Evolutionary conservation across 805 yeast species (phyloP).

Genomic region (Myxozyma melibiosi): DNA sequence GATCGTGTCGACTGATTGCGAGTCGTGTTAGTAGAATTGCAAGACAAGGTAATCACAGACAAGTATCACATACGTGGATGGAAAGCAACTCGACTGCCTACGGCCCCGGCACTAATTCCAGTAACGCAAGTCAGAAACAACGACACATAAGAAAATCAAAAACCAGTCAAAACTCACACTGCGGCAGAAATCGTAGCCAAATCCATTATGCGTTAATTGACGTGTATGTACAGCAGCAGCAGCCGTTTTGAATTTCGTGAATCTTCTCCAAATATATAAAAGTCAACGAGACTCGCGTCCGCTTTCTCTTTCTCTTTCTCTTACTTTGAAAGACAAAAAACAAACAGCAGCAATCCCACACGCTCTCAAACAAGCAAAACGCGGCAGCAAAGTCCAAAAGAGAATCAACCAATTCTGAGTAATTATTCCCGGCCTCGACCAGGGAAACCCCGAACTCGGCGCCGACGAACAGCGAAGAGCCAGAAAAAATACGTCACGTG

Average conservation of each 20-base stretch:
- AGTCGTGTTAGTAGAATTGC: neutral
- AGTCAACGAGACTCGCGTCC: no score
- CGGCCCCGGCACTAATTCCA: conserved; percentile 41
- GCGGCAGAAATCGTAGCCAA: conserved; percentile 45
- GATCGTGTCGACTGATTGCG: conserved; percentile 44
- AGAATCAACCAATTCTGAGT: no score
- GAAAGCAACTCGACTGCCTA: conserved; percentile 45
- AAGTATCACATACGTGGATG: conserved; percentile 42
- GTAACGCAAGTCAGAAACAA: neutral
- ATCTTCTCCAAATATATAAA: no score
- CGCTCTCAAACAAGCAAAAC: neutral
- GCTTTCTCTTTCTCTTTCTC: neutral
- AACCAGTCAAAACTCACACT: conserved; percentile 37
- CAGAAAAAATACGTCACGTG: no score
- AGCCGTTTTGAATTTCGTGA: no score
- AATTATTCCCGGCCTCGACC: no score
- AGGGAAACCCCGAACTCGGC: no score
- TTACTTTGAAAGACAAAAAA: neutral
- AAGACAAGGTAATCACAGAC: neutral
- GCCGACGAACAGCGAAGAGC: no score
- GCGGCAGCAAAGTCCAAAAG: no score
- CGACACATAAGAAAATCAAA: neutral
- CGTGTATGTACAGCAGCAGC: neutral
- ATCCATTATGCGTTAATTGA: conserved; percentile 39
- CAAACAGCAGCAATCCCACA: neutral